A percentile compares a stretch with the other conserved stretches of the same genome.
Conservation (phyloP, 345 rosid species). For the Rhodamnia rubescens region DNA sequence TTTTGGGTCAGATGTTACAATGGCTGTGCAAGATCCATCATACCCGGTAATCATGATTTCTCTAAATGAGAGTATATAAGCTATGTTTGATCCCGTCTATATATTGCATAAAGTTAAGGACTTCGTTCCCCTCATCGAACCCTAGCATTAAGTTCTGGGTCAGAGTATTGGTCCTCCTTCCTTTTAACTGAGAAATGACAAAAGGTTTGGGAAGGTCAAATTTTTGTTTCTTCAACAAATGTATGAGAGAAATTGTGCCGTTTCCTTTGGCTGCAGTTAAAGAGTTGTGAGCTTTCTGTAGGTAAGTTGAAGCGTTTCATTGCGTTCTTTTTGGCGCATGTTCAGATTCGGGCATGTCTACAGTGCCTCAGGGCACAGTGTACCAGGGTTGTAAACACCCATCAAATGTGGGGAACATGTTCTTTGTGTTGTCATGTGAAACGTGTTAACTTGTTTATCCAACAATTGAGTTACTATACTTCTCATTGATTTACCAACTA, state of each 20-base stretch:
- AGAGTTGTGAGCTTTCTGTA: not conserved
- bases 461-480: not conserved
- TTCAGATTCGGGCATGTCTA: not conserved
- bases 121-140: not conserved
- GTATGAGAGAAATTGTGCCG: not conserved
- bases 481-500: not conserved
- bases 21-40: conserved; percentile 98
- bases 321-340: not conserved
- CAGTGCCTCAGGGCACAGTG: not conserved
- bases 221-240: not conserved
- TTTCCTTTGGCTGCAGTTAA: not conserved
- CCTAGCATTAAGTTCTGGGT: not conserved
- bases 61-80: not conserved
- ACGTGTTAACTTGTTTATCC: not conserved
- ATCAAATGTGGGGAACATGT: not conserved
- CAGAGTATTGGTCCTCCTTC: not conserved
- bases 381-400: not conserved
- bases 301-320: not conserved
- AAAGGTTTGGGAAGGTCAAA: not conserved
- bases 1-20: conserved; percentile 71
- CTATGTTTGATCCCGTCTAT: not conserved
- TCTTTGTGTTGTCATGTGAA: not conserved
- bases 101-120: not conserved
- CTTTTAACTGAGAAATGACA: not conserved
- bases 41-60: conserved; percentile 58